Conservation (phyloP, 2,329 filamentous ascomycete genomes). For the Colletotrichum graminicola region DNA sequence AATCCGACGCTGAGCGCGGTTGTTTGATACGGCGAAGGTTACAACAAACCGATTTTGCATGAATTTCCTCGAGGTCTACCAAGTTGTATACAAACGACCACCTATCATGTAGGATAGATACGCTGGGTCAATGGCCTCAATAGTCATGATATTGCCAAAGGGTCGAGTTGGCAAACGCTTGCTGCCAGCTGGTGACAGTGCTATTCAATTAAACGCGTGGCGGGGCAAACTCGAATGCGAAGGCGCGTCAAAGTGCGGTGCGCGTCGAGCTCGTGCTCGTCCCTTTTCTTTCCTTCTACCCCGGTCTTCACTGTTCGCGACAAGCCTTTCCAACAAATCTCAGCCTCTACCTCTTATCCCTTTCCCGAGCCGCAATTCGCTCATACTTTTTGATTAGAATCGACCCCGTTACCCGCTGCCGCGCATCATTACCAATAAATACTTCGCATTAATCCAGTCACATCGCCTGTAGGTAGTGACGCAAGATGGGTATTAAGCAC, state of each 20-base stretch:
- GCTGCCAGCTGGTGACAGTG: background rate
- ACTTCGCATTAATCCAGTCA: background rate
- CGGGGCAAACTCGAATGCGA: background rate
- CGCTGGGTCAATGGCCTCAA: too few species aligned
- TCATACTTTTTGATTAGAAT: background rate
- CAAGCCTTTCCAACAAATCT: background rate
- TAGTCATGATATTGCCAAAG: background rate
- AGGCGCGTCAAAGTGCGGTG: slow-evolving; percentile 31
- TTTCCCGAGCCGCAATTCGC: background rate
- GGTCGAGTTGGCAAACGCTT: background rate
- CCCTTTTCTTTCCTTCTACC: background rate
- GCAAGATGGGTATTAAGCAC: slow-evolving; percentile 75
- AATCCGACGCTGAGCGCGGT: too few species aligned
- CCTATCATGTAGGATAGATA: too few species aligned
- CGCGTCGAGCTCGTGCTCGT: slow-evolving; percentile 20
- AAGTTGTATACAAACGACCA: too few species aligned
- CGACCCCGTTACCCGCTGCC: background rate
- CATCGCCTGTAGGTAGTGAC: background rate
- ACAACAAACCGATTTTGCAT: too few species aligned
- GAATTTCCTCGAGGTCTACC: too few species aligned
- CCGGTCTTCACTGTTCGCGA: slow-evolving; percentile 1
- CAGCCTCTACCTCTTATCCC: background rate
- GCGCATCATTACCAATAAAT: background rate
- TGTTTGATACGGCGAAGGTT: too few species aligned
- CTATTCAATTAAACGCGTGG: slow-evolving; percentile 34